Conservation (phyloP, 108 stramenopile genomes). For the Discostella pseudostelligera region DNA sequence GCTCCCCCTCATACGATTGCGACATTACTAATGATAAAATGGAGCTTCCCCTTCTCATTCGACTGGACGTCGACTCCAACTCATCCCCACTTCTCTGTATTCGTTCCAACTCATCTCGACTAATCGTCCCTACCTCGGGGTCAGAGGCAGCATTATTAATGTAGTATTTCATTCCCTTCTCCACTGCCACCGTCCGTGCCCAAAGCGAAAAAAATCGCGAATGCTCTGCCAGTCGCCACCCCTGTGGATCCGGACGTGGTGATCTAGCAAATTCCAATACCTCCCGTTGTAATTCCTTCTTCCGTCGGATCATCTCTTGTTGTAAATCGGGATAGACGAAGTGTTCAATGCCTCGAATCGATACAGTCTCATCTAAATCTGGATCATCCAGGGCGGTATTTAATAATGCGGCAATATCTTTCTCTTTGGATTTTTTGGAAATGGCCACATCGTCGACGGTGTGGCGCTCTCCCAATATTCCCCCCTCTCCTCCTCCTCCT, state of each 20-base stretch:
- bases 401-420: conserved; percentile 1
- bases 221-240: conserved; percentile 30
- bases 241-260: conserved; percentile 35
- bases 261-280: conserved; percentile 20
- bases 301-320: conserved; percentile 42
- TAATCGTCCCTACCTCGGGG: neutral
- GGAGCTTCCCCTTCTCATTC: conserved; percentile 3
- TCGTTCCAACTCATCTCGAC: conserved; percentile 12
- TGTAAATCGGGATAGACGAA: conserved; percentile 40
- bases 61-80: neutral
- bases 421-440: conserved; percentile 6
- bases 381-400: conserved; percentile 15
- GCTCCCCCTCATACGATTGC: neutral
- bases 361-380: conserved; percentile 15
- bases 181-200: conserved; percentile 39
- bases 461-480: neutral
- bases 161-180: conserved; percentile 34
- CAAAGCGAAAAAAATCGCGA: conserved; percentile 25
- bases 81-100: conserved; percentile 3
- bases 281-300: conserved; percentile 32
- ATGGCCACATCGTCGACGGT: conserved; percentile 19
- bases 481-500: neutral
- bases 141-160: conserved; percentile 10
- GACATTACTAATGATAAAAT: neutral
- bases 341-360: conserved; percentile 45